A percentile compares a stretch with the other conserved stretches of the same genome.
These are phyloP conservation scores for Paraphaeosphaeria minitans DNA, from an alignment of 2,329 filamentous ascomycete species.

Conservation along the genomic window DNA sequence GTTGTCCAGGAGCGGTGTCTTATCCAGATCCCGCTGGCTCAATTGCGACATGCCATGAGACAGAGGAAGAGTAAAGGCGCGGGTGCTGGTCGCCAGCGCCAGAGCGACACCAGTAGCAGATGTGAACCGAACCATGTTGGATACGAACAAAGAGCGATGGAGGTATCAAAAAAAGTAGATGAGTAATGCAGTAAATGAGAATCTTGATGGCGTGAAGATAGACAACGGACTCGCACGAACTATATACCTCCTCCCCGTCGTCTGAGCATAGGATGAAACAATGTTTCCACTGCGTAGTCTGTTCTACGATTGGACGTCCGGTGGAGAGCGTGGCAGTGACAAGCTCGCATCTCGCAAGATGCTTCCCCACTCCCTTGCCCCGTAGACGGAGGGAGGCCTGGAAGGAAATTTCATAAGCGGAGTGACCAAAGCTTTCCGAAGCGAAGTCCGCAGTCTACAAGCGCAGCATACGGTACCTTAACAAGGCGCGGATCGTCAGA, in stretches of 20 bases:
- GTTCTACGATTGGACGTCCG: not conserved
- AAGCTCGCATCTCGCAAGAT: not conserved
- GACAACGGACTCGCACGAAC: not conserved
- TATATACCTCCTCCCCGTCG: not conserved
- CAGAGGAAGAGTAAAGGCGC: constrained; percentile 6
- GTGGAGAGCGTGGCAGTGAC: not conserved
- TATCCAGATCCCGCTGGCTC: constrained; percentile 4
- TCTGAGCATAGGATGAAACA: not conserved
- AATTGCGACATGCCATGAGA: constrained; percentile 4
- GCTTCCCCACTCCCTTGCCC: not conserved
- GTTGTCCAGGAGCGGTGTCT: constrained; percentile 4
- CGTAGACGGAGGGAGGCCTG: not conserved
- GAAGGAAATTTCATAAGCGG: not conserved
- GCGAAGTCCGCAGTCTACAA: constrained; percentile 4
- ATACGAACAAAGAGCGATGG: not conserved
- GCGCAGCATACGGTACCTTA: not conserved
- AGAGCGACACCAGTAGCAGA: constrained; percentile 8
- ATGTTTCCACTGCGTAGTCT: constrained; percentile 6
- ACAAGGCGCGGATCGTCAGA: not conserved
- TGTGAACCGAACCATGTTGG: constrained; percentile 5
- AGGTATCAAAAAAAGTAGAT: not conserved
- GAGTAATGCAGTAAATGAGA: not conserved
- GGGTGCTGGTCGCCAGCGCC: constrained; percentile 5
- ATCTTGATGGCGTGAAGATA: not conserved
- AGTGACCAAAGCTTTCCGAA: not conserved